phyloP scores from a whole-genome alignment of 129 eudicot genomes.

The Arctium minus region DNA sequence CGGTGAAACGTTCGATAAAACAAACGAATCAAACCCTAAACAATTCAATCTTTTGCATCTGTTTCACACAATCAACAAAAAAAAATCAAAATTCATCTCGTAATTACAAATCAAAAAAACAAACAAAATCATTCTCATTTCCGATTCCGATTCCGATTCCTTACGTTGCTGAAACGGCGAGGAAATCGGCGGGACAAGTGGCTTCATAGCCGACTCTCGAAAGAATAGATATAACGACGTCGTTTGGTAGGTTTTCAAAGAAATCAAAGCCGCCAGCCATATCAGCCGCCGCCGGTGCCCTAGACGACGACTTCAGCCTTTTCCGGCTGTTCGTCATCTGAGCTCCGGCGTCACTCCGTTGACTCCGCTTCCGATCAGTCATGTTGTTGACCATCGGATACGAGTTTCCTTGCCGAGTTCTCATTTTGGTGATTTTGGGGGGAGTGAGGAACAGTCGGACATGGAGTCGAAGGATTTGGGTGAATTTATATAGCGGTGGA shows the following conservation, averaged over 20 bases:
- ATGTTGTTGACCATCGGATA: slow-evolving; percentile 24
- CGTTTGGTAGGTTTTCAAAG: slow-evolving; percentile 44
- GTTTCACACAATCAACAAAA: slow-evolving; percentile 10
- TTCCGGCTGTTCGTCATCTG: slow-evolving; percentile 13
- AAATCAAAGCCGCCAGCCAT: not conserved
- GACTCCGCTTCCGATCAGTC: not conserved
- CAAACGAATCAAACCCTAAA: slow-evolving; percentile 26
- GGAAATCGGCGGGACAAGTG: slow-evolving; percentile 46
- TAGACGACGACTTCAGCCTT: not conserved
- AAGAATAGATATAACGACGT: slow-evolving; percentile 43
- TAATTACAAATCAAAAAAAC: not conserved
- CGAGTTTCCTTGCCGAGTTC: slow-evolving; percentile 57
- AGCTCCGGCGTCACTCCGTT: slow-evolving; percentile 18
- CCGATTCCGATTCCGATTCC: not conserved
- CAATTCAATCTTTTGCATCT: slow-evolving; percentile 32
- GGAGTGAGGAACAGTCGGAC: not conserved
- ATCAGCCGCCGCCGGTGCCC: not conserved
- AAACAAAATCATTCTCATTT: not conserved
- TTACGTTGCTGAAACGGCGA: slow-evolving; percentile 38
- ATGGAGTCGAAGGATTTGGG: slow-evolving; percentile 6
- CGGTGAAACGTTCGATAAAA: slow-evolving; percentile 29
- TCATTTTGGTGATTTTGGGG: slow-evolving; percentile 34
- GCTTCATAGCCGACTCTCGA: slow-evolving; percentile 36
- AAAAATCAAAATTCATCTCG: not conserved
- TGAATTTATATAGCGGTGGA: slow-evolving; percentile 6